Conservation (phyloP, 495 filamentous ascomycete genomes). For the Aspergillus kassunensis region DNA sequence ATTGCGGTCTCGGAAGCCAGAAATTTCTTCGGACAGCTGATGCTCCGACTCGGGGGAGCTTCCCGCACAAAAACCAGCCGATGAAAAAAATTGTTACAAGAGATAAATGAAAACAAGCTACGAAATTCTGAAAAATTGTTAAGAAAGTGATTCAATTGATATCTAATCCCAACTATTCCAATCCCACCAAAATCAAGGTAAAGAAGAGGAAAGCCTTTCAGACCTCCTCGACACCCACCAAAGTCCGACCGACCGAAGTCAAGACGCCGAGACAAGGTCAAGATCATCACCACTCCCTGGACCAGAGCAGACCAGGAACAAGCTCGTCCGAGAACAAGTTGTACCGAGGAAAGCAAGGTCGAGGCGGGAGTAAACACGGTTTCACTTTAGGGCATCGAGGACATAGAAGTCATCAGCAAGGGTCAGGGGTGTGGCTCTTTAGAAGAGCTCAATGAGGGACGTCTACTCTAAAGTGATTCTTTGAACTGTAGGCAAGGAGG, state of each 20-base stretch:
- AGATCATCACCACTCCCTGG: conserved; percentile 72
- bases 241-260: conserved; percentile 59
- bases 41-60: too few relatives aligned
- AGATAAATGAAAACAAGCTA: neutral
- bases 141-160: too few relatives aligned
- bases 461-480: conserved; percentile 92
- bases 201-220: conserved; percentile 51
- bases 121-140: too few relatives aligned
- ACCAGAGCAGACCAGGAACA: conserved; percentile 30
- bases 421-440: conserved; percentile 72
- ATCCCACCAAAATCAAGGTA: conserved; percentile 25
- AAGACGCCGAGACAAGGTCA: conserved; percentile 54
- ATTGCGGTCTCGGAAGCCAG: neutral
- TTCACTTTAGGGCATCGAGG: conserved; percentile 71
- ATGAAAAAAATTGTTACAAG: too few relatives aligned
- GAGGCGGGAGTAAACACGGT: conserved; percentile 56
- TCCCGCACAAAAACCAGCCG: too few relatives aligned
- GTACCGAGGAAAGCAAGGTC: conserved; percentile 34
- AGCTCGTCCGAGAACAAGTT: conserved; percentile 11
- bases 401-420: conserved; percentile 68
- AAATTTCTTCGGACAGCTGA: neutral
- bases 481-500: conserved; percentile 52
- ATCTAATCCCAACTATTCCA: too few relatives aligned
- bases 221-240: conserved; percentile 68
- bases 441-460: conserved; percentile 75